Percentiles rank a stretch among this genome's conserved stretches.
phyloP scores from a whole-genome alignment of 768 basidiomycete genomes.

The Leccinellum albellum region DNA sequence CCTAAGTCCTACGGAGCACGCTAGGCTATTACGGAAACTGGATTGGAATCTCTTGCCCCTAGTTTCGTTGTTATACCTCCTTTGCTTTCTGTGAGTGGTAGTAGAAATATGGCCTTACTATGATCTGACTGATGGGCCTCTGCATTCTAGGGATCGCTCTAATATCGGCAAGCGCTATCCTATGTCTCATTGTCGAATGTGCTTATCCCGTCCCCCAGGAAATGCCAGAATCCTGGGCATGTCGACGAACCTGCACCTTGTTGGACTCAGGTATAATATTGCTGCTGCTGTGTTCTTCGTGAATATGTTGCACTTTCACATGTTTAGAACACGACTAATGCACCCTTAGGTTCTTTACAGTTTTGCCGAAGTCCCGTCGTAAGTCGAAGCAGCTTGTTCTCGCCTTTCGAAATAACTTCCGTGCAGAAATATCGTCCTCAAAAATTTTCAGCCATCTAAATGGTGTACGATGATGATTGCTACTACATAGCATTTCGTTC shows the following conservation, averaged over 20 bases:
- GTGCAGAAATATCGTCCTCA: slow-evolving; percentile 35
- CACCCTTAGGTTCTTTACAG: slow-evolving; percentile 32
- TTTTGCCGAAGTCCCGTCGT: slow-evolving; percentile 38
- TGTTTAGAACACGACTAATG: not conserved
- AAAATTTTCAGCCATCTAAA: slow-evolving; percentile 31
- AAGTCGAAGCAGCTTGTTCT: slow-evolving; percentile 5
- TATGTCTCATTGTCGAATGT: not conserved
- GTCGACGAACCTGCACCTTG: slow-evolving; percentile 35
- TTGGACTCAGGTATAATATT: slow-evolving; percentile 35
- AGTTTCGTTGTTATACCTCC: slow-evolving; percentile 41
- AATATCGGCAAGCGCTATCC: slow-evolving; percentile 37
- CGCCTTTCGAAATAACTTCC: slow-evolving; percentile 1
- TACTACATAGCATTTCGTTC: not conserved
- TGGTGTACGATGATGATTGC: slow-evolving; percentile 28
- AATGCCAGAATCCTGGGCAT: slow-evolving; percentile 45
- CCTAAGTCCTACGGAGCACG: slow-evolving; percentile 16
- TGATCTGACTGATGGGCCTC: not conserved
- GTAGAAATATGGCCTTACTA: not conserved
- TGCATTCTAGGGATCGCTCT: slow-evolving; percentile 36
- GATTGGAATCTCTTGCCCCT: slow-evolving; percentile 44
- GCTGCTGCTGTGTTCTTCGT: slow-evolving; percentile 40
- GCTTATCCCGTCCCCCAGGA: slow-evolving; percentile 24
- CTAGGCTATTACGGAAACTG: slow-evolving; percentile 37
- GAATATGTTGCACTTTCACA: not conserved
- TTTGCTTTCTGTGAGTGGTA: slow-evolving; percentile 43